phyloP scores from a whole-genome alignment of 495 filamentous ascomycete genomes.

The Penicillium antarcticum region DNA sequence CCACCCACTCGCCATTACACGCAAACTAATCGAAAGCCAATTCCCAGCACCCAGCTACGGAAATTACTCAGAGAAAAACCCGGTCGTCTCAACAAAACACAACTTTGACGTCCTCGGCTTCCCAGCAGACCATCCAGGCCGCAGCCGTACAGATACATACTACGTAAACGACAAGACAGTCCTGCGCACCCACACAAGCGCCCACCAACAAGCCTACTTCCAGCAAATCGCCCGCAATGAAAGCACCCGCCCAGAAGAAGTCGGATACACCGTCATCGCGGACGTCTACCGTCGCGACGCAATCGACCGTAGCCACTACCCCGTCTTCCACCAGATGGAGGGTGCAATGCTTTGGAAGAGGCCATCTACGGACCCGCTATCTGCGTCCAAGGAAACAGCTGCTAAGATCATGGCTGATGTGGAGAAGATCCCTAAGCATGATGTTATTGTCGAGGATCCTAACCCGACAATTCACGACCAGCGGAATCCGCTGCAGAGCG shows the following conservation, averaged over 20 bases:
- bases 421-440: slow-evolving; percentile 61
- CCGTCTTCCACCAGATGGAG: slow-evolving; percentile 98
- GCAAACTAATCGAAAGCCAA: slow-evolving; percentile 84
- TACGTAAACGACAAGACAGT: slow-evolving; percentile 85
- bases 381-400: slow-evolving; percentile 32
- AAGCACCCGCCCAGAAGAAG: slow-evolving; percentile 53
- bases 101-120: slow-evolving; percentile 97
- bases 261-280: slow-evolving; percentile 87
- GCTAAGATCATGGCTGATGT: slow-evolving; percentile 60
- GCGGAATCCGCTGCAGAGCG: slow-evolving; percentile 77
- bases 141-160: slow-evolving; percentile 87
- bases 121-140: slow-evolving; percentile 82
- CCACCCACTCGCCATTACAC: slow-evolving; percentile 88
- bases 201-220: slow-evolving; percentile 89
- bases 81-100: slow-evolving; percentile 79
- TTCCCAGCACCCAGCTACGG: slow-evolving; percentile 73
- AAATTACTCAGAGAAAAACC: slow-evolving; percentile 72
- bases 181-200: slow-evolving; percentile 88
- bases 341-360: slow-evolving; percentile 90
- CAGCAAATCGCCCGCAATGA: slow-evolving; percentile 46
- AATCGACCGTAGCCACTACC: slow-evolving; percentile 91
- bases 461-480: slow-evolving; percentile 76
- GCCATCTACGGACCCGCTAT: slow-evolving; percentile 55
- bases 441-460: slow-evolving; percentile 75
- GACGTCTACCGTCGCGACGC: slow-evolving; percentile 96